Conservation (phyloP, 2,329 filamentous ascomycete species). For the Aspergillus sp. region DNA sequence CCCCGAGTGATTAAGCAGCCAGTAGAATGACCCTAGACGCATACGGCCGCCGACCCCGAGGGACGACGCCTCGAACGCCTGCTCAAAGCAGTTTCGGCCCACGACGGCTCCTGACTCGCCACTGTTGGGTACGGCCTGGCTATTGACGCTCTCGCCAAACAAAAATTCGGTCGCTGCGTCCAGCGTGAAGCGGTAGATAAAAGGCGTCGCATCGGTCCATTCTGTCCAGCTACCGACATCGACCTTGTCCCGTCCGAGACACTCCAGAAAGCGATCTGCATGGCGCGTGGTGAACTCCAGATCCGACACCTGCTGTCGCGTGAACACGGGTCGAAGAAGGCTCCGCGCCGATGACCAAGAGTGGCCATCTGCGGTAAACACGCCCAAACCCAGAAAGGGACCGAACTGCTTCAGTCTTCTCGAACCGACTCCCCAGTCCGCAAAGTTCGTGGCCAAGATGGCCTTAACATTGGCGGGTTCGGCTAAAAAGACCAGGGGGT, state of each 20-base stretch:
- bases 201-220: background rate
- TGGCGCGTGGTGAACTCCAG: background rate
- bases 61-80: slow-evolving; percentile 9
- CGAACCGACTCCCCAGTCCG: background rate
- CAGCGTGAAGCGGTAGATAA: slow-evolving; percentile 45
- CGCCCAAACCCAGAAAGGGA: slow-evolving; percentile 16
- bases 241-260: background rate
- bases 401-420: slow-evolving; percentile 5
- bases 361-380: slow-evolving; percentile 10
- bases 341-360: slow-evolving; percentile 9
- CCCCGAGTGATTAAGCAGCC: background rate
- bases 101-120: slow-evolving; percentile 6
- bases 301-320: slow-evolving; percentile 8
- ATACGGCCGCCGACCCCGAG: background rate
- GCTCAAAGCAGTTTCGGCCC: slow-evolving; percentile 14
- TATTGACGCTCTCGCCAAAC: slow-evolving; percentile 52
- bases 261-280: background rate
- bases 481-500: background rate
- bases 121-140: slow-evolving; percentile 33
- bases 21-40: background rate
- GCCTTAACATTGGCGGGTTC: background rate
- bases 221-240: background rate
- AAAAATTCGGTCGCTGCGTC: slow-evolving; percentile 78
- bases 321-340: slow-evolving; percentile 11
- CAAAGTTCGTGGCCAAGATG: background rate